Evolutionary conservation across 164 flowering plant species (phyloP).

Genomic region (Vitis rupestris): DNA sequence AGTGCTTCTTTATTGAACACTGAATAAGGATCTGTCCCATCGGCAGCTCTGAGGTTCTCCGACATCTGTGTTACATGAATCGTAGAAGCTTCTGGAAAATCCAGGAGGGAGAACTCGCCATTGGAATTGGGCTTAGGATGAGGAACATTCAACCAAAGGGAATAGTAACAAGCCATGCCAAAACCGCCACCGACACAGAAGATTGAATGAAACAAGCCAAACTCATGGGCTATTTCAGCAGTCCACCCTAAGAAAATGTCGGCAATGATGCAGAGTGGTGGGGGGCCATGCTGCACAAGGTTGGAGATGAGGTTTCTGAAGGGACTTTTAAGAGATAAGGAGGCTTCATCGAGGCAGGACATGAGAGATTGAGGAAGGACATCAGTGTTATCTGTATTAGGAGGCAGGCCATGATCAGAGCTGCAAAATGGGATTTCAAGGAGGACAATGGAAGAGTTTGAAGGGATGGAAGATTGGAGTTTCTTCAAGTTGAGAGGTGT

Average conservation of each 20-base stretch:
- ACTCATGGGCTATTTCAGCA: slow-evolving; percentile 32
- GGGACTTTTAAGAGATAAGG: slow-evolving; percentile 26
- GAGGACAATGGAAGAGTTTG: slow-evolving; percentile 37
- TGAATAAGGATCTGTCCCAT: slow-evolving; percentile 37
- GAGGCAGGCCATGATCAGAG: slow-evolving; percentile 59
- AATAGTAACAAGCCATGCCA: slow-evolving; percentile 45
- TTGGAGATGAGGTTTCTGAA: slow-evolving; percentile 24
- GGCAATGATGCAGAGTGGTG: slow-evolving; percentile 28
- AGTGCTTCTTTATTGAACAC: slow-evolving; percentile 18
- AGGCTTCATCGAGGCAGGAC: slow-evolving; percentile 25
- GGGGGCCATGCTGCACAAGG: slow-evolving; percentile 7
- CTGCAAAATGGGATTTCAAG: slow-evolving; percentile 38
- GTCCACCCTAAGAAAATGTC: slow-evolving; percentile 50
- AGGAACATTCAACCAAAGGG: slow-evolving; percentile 40
- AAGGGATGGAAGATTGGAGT: slow-evolving; percentile 35
- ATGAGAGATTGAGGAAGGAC: slow-evolving; percentile 33
- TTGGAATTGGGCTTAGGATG: slow-evolving; percentile 6
- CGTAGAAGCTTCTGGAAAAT: slow-evolving; percentile 40
- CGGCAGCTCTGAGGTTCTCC: slow-evolving; percentile 16
- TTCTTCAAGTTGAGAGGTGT: slow-evolving; percentile 47
- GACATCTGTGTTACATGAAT: slow-evolving; percentile 44
- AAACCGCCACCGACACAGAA: slow-evolving; percentile 42
- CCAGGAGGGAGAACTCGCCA: slow-evolving; percentile 33
- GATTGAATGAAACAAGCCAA: slow-evolving; percentile 35
- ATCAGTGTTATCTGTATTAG: slow-evolving; percentile 43